phyloP scores from a whole-genome alignment of 495 filamentous ascomycete genomes.

The Lasiosphaeriaceae sp. region DNA sequence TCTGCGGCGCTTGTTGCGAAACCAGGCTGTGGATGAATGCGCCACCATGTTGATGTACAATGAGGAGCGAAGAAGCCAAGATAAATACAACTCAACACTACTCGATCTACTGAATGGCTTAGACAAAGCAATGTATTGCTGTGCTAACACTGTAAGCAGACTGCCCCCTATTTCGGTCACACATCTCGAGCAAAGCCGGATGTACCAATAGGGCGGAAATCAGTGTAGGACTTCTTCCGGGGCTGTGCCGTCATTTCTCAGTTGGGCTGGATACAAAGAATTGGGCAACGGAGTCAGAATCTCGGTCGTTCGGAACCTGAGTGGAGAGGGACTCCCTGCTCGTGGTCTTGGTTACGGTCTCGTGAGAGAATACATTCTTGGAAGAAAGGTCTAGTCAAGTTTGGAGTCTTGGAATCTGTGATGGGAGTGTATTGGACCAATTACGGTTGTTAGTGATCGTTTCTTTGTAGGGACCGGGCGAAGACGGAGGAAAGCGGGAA shows the following conservation, averaged over 20 bases:
- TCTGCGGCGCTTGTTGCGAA: not conserved
- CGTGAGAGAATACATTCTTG: not conserved
- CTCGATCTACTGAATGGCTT: not conserved
- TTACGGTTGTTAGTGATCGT: not conserved
- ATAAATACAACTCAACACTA: not conserved
- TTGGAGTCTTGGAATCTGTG: not conserved
- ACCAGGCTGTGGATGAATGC: not conserved
- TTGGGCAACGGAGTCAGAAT: not conserved
- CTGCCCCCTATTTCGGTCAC: not conserved
- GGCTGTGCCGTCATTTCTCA: not conserved
- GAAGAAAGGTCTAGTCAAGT: not conserved
- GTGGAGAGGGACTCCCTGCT: slow-evolving; percentile 3
- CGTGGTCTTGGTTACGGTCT: not conserved
- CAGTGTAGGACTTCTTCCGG: not conserved
- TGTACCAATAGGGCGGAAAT: not conserved
- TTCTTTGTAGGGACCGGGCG: not conserved
- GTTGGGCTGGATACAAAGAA: not conserved
- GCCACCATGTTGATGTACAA: not conserved
- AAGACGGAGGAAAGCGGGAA: not conserved
- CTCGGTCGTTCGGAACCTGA: not conserved
- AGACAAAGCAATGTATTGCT: not conserved
- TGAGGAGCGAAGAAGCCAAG: not conserved
- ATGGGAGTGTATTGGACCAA: not conserved
- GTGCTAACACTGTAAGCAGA: not conserved
- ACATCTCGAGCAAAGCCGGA: not conserved